These are phyloP conservation scores for Galerina marginata DNA, from an alignment of 768 basidiomycete species.

Conservation along the genomic window DNA sequence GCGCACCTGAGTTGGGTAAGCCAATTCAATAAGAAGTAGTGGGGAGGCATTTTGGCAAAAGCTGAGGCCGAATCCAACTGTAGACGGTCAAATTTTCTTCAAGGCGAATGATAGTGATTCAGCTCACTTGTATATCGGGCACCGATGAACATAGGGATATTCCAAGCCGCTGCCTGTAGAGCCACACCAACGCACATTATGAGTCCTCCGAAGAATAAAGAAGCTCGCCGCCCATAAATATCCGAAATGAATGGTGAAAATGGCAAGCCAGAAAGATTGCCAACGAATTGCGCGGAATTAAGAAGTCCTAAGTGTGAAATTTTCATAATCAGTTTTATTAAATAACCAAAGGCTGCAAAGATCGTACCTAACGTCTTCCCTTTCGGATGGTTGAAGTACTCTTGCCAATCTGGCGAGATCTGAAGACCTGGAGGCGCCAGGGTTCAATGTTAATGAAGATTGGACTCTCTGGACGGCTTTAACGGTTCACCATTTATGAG, in stretches of 20 bases:
- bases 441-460: not conserved
- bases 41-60: constrained; percentile 68
- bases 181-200: constrained; percentile 71
- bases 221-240: constrained; percentile 60
- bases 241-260: constrained; percentile 67
- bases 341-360: not conserved
- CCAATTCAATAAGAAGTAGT: constrained; percentile 64
- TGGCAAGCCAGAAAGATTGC: constrained; percentile 62
- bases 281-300: constrained; percentile 67
- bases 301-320: constrained; percentile 50
- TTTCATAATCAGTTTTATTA: not conserved
- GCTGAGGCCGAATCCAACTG: constrained; percentile 68
- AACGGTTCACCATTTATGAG: constrained; percentile 51
- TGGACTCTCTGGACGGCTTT: not conserved
- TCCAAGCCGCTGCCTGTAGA: constrained; percentile 53
- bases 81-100: constrained; percentile 4
- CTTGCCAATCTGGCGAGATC: constrained; percentile 66
- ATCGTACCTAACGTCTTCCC: constrained; percentile 52
- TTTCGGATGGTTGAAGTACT: constrained; percentile 56
- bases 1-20: constrained; percentile 71
- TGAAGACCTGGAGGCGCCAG: constrained; percentile 56
- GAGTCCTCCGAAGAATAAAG: constrained; percentile 62
- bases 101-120: not conserved
- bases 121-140: constrained; percentile 59
- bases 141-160: constrained; percentile 56